phyloP scores from a whole-genome alignment of 1,284 basidiomycete species.

The Sphagnurus paluster region DNA sequence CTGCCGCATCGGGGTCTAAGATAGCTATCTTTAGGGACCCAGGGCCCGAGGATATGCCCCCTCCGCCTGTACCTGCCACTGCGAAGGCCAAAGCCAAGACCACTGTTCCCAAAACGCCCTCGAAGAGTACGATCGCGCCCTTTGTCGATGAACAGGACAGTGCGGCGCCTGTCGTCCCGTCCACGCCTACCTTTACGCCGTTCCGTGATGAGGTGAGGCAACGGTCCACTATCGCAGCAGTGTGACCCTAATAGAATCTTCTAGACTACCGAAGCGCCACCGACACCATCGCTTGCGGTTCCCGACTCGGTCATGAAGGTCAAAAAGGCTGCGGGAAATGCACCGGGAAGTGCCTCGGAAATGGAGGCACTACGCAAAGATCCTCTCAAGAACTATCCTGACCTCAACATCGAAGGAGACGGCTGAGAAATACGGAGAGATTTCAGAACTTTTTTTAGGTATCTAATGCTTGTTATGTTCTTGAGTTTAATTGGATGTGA shows the following conservation, averaged over 20 bases:
- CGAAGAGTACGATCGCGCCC: constrained; percentile 33
- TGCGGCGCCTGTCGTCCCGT: constrained; percentile 29
- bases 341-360: constrained; percentile 49
- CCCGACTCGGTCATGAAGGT: constrained; percentile 64
- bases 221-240: constrained; percentile 8
- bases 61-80: constrained; percentile 32
- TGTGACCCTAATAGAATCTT: not conserved
- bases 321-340: constrained; percentile 43
- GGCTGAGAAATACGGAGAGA: constrained; percentile 14
- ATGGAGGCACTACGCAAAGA: constrained; percentile 75
- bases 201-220: constrained; percentile 64
- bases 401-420: constrained; percentile 16
- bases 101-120: constrained; percentile 30
- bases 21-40: constrained; percentile 60
- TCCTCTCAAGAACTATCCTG: constrained; percentile 72
- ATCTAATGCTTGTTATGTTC: constrained; percentile 4
- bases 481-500: not conserved
- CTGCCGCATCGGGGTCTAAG: constrained; percentile 34
- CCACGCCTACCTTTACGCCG: constrained; percentile 61
- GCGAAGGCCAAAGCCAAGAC: constrained; percentile 26
- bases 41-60: constrained; percentile 37
- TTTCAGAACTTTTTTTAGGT: constrained; percentile 6
- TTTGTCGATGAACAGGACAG: constrained; percentile 38
- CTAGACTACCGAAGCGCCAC: constrained; percentile 20
- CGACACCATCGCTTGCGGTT: constrained; percentile 24